These are phyloP conservation scores for Chlamydomonas incerta DNA, from an alignment of 139 green algal species.

Conservation along the genomic window DNA sequence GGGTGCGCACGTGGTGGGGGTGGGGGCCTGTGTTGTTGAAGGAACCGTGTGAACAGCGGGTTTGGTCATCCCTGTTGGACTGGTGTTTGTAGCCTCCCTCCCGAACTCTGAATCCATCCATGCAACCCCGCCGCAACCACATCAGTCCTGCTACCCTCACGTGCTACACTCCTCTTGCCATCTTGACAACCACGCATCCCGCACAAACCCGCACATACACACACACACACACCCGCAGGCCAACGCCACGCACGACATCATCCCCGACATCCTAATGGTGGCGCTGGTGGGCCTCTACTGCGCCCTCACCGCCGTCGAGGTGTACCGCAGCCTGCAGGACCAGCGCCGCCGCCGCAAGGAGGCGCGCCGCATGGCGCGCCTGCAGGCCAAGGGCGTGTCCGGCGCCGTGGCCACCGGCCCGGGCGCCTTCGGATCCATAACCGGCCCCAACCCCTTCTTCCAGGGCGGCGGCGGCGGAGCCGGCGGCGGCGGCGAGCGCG, in stretches of 20 bases:
- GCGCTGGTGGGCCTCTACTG: slow-evolving; percentile 3
- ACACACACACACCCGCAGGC: not conserved
- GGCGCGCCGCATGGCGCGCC: not conserved
- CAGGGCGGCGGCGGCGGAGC: too few relatives aligned
- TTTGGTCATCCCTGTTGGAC: too few relatives aligned
- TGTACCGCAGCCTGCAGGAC: not conserved
- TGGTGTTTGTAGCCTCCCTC: too few relatives aligned
- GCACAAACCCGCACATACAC: too few relatives aligned
- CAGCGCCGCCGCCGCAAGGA: not conserved
- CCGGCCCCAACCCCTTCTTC: not conserved
- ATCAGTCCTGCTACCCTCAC: too few relatives aligned
- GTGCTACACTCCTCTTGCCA: too few relatives aligned
- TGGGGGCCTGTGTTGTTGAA: too few relatives aligned
- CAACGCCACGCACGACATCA: not conserved
- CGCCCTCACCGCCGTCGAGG: not conserved
- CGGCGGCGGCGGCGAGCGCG: too few relatives aligned
- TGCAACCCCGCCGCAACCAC: too few relatives aligned
- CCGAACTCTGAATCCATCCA: too few relatives aligned
- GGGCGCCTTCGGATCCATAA: not conserved
- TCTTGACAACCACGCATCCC: too few relatives aligned
- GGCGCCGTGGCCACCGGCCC: not conserved
- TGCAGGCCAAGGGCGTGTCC: not conserved
- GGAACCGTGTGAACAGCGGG: too few relatives aligned
- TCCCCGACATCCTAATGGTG: slow-evolving; percentile 9
- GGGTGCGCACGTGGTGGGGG: not conserved